These are phyloP conservation scores for Salix viminalis DNA, from an alignment of 345 rosid species.

Conservation along the genomic window DNA sequence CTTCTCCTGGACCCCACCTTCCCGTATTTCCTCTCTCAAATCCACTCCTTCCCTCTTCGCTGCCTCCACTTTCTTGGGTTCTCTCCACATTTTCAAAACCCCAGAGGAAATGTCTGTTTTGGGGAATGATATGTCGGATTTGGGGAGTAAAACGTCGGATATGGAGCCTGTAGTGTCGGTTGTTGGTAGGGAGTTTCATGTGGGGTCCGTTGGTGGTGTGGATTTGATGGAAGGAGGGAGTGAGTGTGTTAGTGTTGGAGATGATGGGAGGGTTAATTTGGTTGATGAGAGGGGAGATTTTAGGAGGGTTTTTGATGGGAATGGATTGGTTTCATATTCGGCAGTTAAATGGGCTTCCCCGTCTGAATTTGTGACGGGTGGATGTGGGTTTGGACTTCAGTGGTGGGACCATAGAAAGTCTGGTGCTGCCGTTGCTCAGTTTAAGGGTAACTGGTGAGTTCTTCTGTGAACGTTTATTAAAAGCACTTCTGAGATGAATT, in stretches of 20 bases:
- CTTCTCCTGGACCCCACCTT: constrained; percentile 52
- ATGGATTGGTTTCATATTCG: constrained; percentile 67
- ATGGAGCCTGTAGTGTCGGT: constrained; percentile 32
- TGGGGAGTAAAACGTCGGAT: constrained; percentile 22
- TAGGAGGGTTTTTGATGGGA: constrained; percentile 59
- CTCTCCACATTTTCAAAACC: constrained; percentile 47
- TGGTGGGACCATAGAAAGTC: constrained; percentile 88
- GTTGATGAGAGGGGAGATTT: constrained; percentile 30
- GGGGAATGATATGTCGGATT: too few relatives aligned
- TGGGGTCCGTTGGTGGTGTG: constrained; percentile 51
- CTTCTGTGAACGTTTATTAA: neutral
- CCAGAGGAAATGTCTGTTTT: neutral
- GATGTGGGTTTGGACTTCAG: constrained; percentile 71
- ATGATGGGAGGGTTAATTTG: constrained; percentile 47
- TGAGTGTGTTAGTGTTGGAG: constrained; percentile 64
- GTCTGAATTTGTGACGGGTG: constrained; percentile 81
- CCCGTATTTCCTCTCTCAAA: constrained; percentile 64
- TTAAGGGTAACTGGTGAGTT: constrained; percentile 71
- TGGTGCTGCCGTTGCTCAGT: constrained; percentile 68
- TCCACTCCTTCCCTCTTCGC: constrained; percentile 39
- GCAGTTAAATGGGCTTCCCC: constrained; percentile 86
- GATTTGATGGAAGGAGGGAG: constrained; percentile 58
- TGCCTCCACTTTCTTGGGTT: constrained; percentile 51
- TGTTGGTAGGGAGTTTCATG: constrained; percentile 41
- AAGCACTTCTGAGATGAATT: neutral